These are phyloP conservation scores for Annona cherimola DNA, from an alignment of 164 flowering plant genomes.

Conservation along the genomic window DNA sequence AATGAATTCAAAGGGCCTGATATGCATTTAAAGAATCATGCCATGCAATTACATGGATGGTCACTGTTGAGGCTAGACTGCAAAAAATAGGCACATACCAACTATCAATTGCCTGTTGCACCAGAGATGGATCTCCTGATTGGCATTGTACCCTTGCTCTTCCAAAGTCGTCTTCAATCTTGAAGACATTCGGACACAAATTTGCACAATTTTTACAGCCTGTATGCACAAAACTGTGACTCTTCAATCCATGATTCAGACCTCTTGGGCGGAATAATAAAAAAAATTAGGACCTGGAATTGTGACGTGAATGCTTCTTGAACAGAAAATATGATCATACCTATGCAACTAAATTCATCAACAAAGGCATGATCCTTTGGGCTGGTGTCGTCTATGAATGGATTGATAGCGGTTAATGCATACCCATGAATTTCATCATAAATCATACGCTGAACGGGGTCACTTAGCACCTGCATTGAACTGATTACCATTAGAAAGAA, in stretches of 20 bases:
- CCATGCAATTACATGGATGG: neutral
- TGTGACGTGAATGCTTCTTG: neutral
- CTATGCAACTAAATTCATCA: constrained; percentile 96
- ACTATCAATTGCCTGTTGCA: constrained; percentile 90
- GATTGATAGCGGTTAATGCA: constrained; percentile 74
- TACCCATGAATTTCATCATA: constrained; percentile 97
- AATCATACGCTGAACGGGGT: constrained; percentile 86
- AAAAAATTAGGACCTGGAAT: too few species aligned
- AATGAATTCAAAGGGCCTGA: neutral
- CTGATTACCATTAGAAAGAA: neutral
- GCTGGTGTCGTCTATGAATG: constrained; percentile 71
- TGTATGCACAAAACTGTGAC: constrained; percentile 15
- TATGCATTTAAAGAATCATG: neutral
- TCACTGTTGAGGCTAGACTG: neutral
- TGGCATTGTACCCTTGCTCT: constrained; percentile 87
- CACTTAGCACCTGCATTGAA: constrained; percentile 76
- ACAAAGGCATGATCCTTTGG: constrained; percentile 84
- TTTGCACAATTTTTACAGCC: constrained; percentile 96
- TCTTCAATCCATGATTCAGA: neutral
- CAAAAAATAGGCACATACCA: constrained; percentile 43
- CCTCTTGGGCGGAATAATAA: neutral
- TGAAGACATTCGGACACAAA: constrained; percentile 62
- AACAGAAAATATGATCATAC: constrained; percentile 26
- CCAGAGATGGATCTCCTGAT: constrained; percentile 46
- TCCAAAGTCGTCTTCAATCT: constrained; percentile 93